Evolutionary conservation across 371 early-diverging fungal species (phyloP).

Genomic region (Synchytrium microbalum): DNA sequence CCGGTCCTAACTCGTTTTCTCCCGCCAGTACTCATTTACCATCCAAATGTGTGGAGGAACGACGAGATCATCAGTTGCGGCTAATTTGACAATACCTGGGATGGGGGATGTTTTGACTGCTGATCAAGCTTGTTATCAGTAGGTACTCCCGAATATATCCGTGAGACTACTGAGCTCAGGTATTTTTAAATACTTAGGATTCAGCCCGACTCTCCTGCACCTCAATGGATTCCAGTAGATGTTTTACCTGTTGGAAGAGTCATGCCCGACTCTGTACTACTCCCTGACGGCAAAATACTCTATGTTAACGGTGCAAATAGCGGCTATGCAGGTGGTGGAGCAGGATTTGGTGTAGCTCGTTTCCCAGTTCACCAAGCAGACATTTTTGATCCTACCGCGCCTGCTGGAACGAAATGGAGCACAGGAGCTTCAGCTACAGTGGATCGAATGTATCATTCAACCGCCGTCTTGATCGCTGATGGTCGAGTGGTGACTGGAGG

Average conservation of each 20-base stretch:
- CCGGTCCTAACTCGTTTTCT: too few relatives aligned
- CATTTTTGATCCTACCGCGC: conserved; percentile 22
- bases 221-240: not conserved
- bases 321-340: conserved; percentile 11
- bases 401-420: conserved; percentile 18
- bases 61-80: too few relatives aligned
- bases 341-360: conserved; percentile 8
- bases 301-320: conserved; percentile 12
- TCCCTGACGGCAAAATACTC: conserved; percentile 9
- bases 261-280: conserved; percentile 18
- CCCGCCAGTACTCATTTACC: conserved; percentile 16
- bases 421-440: conserved; percentile 11
- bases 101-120: too few relatives aligned
- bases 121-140: too few relatives aligned
- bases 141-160: too few relatives aligned
- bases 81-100: too few relatives aligned
- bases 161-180: too few relatives aligned
- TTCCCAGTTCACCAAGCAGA: conserved; percentile 17
- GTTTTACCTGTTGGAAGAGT: not conserved
- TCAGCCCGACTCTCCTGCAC: not conserved
- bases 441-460: conserved; percentile 27
- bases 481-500: conserved; percentile 28
- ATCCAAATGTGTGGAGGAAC: conserved; percentile 31
- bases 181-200: too few relatives aligned
- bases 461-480: conserved; percentile 19